Evolutionary conservation across 306 rosid species (phyloP).

Genomic region (Trifolium subterraneum): DNA sequence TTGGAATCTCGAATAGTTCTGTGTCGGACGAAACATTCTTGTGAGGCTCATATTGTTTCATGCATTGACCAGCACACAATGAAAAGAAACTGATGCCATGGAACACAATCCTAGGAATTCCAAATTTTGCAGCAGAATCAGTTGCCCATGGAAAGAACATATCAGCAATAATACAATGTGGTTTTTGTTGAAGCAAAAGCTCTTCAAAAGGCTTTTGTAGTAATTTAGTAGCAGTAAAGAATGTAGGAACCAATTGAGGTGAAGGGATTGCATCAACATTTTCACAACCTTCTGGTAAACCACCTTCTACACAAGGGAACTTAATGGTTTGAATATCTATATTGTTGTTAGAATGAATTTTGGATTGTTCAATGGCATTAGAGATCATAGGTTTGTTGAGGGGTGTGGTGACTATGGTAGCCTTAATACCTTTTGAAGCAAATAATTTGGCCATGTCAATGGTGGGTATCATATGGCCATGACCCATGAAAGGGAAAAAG

Average conservation of each 20-base stretch:
- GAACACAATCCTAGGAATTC: slow-evolving; percentile 48
- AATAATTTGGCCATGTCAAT: slow-evolving; percentile 55
- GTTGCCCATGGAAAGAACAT: slow-evolving; percentile 46
- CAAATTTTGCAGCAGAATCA: slow-evolving; percentile 42
- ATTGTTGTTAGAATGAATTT: background rate
- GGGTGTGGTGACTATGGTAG: slow-evolving; percentile 61
- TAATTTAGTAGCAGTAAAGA: slow-evolving; percentile 12
- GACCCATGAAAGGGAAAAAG: slow-evolving; percentile 57
- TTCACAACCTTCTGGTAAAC: slow-evolving; percentile 52
- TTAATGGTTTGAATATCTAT: slow-evolving; percentile 38
- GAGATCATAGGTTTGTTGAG: slow-evolving; percentile 39
- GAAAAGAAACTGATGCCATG: slow-evolving; percentile 43
- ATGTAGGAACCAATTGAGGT: background rate
- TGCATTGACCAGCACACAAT: slow-evolving; percentile 11
- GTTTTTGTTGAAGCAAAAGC: slow-evolving; percentile 6
- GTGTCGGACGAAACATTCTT: slow-evolving; percentile 51
- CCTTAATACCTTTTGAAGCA: slow-evolving; percentile 31
- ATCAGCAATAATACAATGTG: slow-evolving; percentile 41
- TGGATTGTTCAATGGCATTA: slow-evolving; percentile 28
- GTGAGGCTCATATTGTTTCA: slow-evolving; percentile 39
- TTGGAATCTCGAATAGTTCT: slow-evolving; percentile 46
- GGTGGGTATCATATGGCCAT: slow-evolving; percentile 42
- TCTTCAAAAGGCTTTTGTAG: slow-evolving; percentile 46
- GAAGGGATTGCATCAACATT: slow-evolving; percentile 29
- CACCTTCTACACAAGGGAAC: slow-evolving; percentile 32